A percentile compares a stretch with the other conserved stretches of the same genome.
phyloP scores from a whole-genome alignment of 176 grass and related monocot species.

The Elaeis guineensis region DNA sequence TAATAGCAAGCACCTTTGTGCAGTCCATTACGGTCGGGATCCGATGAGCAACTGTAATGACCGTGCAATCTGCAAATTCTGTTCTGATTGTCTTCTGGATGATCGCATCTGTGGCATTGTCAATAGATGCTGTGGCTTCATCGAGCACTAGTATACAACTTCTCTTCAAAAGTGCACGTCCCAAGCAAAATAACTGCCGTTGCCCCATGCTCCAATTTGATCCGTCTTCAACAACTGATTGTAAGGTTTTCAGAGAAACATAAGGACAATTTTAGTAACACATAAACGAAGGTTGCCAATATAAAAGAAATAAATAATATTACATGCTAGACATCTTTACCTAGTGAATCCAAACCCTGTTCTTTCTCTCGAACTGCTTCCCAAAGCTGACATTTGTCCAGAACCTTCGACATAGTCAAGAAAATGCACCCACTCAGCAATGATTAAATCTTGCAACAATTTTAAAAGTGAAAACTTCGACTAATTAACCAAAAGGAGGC shows the following conservation, averaged over 20 bases:
- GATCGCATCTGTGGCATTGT: slow-evolving; percentile 80
- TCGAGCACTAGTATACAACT: slow-evolving; percentile 72
- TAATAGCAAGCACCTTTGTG: slow-evolving; percentile 67
- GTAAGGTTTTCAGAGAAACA: not conserved
- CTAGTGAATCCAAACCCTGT: slow-evolving; percentile 63
- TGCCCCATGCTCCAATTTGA: slow-evolving; percentile 99
- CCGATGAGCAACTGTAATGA: slow-evolving; percentile 82
- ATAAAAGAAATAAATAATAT: not conserved
- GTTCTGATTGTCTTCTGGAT: slow-evolving; percentile 79
- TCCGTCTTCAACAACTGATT: slow-evolving; percentile 70
- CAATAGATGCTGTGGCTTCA: slow-evolving; percentile 80
- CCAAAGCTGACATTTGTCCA: slow-evolving; percentile 87
- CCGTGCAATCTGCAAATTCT: slow-evolving; percentile 71
- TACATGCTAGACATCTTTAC: slow-evolving; percentile 16
- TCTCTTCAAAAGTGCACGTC: slow-evolving; percentile 63
- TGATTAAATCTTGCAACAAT: too few relatives aligned
- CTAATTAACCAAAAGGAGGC: too few relatives aligned
- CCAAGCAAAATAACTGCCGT: slow-evolving; percentile 88
- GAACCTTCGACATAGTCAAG: slow-evolving; percentile 38
- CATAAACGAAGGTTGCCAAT: not conserved
- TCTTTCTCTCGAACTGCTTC: slow-evolving; percentile 83
- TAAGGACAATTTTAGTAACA: not conserved
- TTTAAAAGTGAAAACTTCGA: too few relatives aligned
- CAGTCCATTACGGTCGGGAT: slow-evolving; percentile 90
- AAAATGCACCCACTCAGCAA: slow-evolving; percentile 2